phyloP scores from a whole-genome alignment of 768 basidiomycete genomes.

The Amanita pseudoporphyria region DNA sequence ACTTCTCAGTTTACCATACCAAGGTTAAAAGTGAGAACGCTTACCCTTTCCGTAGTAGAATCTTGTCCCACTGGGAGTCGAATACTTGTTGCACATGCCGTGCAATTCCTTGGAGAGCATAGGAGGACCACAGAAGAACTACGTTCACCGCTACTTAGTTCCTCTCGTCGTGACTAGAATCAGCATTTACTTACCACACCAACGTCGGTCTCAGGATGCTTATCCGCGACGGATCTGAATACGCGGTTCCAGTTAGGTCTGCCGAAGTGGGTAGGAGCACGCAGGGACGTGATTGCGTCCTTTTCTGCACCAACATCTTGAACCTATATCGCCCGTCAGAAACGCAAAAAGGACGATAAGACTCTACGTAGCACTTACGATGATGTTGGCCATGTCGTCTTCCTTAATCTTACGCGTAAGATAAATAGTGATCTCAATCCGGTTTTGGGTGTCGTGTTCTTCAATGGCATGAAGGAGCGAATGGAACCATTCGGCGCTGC shows the following conservation, averaged over 20 bases:
- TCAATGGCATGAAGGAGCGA: conserved; percentile 88
- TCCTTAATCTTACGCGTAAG: conserved; percentile 87
- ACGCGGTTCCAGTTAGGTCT: conserved; percentile 80
- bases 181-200: conserved; percentile 54
- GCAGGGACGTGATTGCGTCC: conserved; percentile 82
- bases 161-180: background rate
- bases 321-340: conserved; percentile 27
- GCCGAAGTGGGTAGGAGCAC: conserved; percentile 90
- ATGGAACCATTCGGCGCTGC: conserved; percentile 89
- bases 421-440: conserved; percentile 92
- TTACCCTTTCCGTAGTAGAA: conserved; percentile 90
- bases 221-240: conserved; percentile 64
- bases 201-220: conserved; percentile 82
- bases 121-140: conserved; percentile 85
- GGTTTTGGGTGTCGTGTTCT: conserved; percentile 77
- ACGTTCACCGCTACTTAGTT: background rate
- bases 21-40: conserved; percentile 10
- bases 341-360: background rate
- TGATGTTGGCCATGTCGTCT: conserved; percentile 90
- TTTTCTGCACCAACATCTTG: conserved; percentile 90
- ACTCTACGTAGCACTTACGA: conserved; percentile 25
- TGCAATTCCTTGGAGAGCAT: conserved; percentile 65
- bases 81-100: conserved; percentile 78
- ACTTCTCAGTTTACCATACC: background rate
- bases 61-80: conserved; percentile 61